These are phyloP conservation scores for Yamadazyma songkhlaensis DNA, from an alignment of 1,139 yeast genomes.

Conservation along the genomic window DNA sequence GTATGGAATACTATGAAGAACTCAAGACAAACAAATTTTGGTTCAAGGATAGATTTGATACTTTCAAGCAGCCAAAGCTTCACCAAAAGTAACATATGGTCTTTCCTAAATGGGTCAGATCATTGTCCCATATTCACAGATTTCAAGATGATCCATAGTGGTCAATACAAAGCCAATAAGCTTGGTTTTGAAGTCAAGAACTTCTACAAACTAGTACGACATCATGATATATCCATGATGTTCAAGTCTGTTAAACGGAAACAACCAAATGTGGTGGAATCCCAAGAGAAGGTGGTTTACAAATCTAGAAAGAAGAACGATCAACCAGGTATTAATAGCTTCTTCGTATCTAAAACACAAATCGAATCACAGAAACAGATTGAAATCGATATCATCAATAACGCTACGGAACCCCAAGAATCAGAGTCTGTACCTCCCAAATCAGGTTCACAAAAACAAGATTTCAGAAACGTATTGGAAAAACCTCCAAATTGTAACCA, in stretches of 20 bases:
- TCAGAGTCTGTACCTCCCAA: no score
- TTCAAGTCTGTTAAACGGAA: conserved; percentile 25
- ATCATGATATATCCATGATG: conserved; percentile 52
- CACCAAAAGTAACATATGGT: conserved; percentile 60
- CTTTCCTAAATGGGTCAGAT: conserved; percentile 78
- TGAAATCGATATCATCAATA: no score
- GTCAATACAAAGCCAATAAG: conserved; percentile 9
- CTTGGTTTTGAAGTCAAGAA: conserved; percentile 57
- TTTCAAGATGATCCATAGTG: conserved; percentile 21
- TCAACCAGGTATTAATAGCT: conserved; percentile 17
- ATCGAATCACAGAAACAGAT: neutral
- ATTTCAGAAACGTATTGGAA: no score
- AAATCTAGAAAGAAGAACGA: conserved; percentile 11
- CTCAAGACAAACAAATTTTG: conserved; percentile 80
- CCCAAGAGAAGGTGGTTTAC: conserved; percentile 4
- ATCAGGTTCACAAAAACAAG: neutral
- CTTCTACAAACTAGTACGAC: conserved; percentile 46
- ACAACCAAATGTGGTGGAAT: neutral
- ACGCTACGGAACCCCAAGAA: no score
- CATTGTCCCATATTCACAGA: conserved; percentile 92
- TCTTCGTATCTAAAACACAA: conserved; percentile 10
- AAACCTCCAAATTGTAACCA: conserved; percentile 52
- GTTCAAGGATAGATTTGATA: conserved; percentile 84
- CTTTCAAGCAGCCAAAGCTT: conserved; percentile 41
- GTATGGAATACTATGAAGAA: conserved; percentile 87